Percentiles rank a stretch among this genome's conserved stretches.
Evolutionary conservation across 2,329 filamentous ascomycete species (phyloP).

Genomic region (Thelonectria rubi): DNA sequence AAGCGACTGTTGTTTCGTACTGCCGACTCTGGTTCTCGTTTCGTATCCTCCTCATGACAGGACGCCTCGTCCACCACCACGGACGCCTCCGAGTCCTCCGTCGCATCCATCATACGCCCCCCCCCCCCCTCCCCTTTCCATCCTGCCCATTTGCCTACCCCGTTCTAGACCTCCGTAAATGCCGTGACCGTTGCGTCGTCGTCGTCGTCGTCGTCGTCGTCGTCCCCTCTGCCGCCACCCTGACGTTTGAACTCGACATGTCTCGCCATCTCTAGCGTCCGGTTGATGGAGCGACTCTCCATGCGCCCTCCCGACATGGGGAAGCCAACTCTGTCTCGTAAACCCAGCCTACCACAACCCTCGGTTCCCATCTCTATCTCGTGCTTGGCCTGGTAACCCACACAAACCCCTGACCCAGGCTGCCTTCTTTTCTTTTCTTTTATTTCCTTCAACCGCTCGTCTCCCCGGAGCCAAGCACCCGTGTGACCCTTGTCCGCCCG

Average conservation of each 20-base stretch:
- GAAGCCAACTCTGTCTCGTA: background rate
- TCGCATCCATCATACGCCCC: background rate
- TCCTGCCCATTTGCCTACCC: too few species aligned
- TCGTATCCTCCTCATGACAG: background rate
- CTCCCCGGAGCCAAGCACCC: too few species aligned
- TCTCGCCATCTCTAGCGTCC: background rate
- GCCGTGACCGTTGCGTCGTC: constrained; percentile 8
- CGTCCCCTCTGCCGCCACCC: background rate
- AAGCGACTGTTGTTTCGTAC: too few species aligned
- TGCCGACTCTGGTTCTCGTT: background rate
- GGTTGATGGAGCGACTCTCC: too few species aligned
- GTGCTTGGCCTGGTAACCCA: constrained; percentile 23
- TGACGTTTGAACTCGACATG: background rate
- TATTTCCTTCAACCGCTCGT: background rate
- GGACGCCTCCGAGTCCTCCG: constrained; percentile 13
- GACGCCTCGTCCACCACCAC: background rate
- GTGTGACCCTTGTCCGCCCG: background rate
- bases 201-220: background rate
- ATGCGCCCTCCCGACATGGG: background rate
- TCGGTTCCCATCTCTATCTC: background rate
- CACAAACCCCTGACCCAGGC: constrained; percentile 3
- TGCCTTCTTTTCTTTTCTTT: too few species aligned
- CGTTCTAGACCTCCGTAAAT: background rate
- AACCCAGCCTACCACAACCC: background rate
- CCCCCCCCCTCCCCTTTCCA: background rate